Evolutionary conservation across 176 grass and related monocot genomes (phyloP).

Genomic region (Oryza officinalis): DNA sequence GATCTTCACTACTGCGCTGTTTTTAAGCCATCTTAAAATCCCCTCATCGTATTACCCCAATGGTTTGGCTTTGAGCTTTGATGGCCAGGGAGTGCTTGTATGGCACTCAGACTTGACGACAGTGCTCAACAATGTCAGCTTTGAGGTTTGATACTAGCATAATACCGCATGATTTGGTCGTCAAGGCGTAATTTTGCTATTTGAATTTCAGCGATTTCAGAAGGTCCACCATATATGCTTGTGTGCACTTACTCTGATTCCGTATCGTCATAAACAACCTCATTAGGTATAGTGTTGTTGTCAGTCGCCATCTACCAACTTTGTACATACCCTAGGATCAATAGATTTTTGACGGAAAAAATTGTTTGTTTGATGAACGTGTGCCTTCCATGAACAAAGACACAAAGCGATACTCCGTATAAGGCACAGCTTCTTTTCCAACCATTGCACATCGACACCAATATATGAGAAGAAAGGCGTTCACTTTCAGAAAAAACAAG

Average conservation of each 20-base stretch:
- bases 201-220: not conserved
- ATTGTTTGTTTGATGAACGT: not conserved
- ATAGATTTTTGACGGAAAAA: not conserved
- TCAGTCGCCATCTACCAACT: slow-evolving; percentile 16
- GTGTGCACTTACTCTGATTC: slow-evolving; percentile 6
- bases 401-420: not conserved
- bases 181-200: not conserved
- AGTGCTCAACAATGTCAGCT: not conserved
- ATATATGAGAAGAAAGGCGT: slow-evolving; percentile 1
- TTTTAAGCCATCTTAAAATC: not conserved
- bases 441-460: not conserved
- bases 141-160: not conserved
- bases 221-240: not conserved
- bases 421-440: slow-evolving; percentile 1
- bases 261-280: slow-evolving; percentile 16
- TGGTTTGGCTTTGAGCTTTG: not conserved
- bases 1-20: not conserved
- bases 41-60: not conserved
- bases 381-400: slow-evolving; percentile 12
- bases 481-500: not conserved
- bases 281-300: slow-evolving; percentile 43
- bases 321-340: not conserved
- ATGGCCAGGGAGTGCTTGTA: not conserved
- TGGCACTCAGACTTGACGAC: not conserved
- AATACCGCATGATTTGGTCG: not conserved